Evolutionary conservation across 2,329 filamentous ascomycete genomes (phyloP), one percentile per base, ranked within the genome.

Genomic region (Phialocephala subalpina): DNA sequence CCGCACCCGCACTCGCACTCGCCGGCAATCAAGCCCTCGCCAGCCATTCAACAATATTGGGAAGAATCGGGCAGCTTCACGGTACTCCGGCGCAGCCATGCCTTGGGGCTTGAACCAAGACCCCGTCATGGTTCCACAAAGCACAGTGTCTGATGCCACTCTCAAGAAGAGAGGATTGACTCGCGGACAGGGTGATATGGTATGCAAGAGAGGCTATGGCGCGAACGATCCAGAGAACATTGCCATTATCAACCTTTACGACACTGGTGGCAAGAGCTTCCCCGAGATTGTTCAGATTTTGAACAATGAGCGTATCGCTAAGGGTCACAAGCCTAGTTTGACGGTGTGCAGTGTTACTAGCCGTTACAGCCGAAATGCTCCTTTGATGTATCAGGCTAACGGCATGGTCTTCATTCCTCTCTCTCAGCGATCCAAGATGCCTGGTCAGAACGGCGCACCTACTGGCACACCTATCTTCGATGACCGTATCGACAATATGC

Each of bases 171-270:
- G 72, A 33, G 67, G 68, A 18, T 55, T 75, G 2, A 63, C 57
- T 2, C 68, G 69, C n/a, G 65, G 62, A 8, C 58, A 65, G 0
- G 60, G 58, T 16, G 65, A 67, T 4, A 67, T 64, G 33, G 61
- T 73, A 29, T 67, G 66, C 58, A 73, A 72, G 62, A 65, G 74
- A 36, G 73, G 68, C 36, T 72, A 70, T 40, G 76, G 75, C 9
- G 74, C 71, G 0, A 76, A 70, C 25, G 74, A 77, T 36, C 76
- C 76, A 0, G 75, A 75, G 47, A 77, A 77, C 20, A 70, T 77
- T 12, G 55, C 25, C 1, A 76, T 77, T 42, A 73, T 77, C 62
- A 72, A 77, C 18, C 45, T 75, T 60, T 68, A 70, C 18, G 76
- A 77, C 22, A 66, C 63, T 4, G 55, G 69, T 2, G 56, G 58